These are phyloP conservation scores for Kazachstania kunashirensis DNA, from an alignment of 805 yeast species.

Conservation along the genomic window DNA sequence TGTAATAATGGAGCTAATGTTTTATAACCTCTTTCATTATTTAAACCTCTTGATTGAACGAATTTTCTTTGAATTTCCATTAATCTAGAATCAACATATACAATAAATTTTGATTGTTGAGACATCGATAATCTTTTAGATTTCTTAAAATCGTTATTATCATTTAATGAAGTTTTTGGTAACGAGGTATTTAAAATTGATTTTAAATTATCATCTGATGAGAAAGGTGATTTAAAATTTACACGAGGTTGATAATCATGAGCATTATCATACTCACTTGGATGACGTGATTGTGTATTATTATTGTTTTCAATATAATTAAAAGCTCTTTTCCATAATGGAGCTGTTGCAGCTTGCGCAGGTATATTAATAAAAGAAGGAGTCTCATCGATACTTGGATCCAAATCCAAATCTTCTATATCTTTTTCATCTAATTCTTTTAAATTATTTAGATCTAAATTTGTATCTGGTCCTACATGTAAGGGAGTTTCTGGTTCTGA, in stretches of 20 bases:
- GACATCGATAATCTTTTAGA: constrained; percentile 30
- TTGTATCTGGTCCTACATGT: constrained; percentile 24
- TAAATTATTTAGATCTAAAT: constrained; percentile 15
- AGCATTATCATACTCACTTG: constrained; percentile 17
- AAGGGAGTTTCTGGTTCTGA: constrained; percentile 25
- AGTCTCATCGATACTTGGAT: constrained; percentile 15
- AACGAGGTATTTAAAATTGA: too few species aligned
- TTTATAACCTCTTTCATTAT: constrained; percentile 25
- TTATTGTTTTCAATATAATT: constrained; percentile 2
- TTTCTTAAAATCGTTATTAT: not conserved
- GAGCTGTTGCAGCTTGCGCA: too few species aligned
- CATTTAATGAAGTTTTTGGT: too few species aligned
- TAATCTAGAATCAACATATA: constrained; percentile 45
- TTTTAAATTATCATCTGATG: constrained; percentile 13
- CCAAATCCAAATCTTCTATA: constrained; percentile 22
- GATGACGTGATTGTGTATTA: too few species aligned
- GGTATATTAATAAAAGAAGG: constrained; percentile 6
- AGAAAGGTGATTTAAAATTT: constrained; percentile 25
- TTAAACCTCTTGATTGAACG: constrained; percentile 34
- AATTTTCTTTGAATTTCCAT: constrained; percentile 47
- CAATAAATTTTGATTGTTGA: constrained; percentile 49
- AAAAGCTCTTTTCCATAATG: constrained; percentile 1
- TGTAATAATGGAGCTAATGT: constrained; percentile 30
- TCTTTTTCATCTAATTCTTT: constrained; percentile 23
- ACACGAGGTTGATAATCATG: constrained; percentile 27